These are phyloP conservation scores for Phytopythium cucurbitacearum DNA, from an alignment of 352 stramenopile genomes.

Conservation along the genomic window DNA sequence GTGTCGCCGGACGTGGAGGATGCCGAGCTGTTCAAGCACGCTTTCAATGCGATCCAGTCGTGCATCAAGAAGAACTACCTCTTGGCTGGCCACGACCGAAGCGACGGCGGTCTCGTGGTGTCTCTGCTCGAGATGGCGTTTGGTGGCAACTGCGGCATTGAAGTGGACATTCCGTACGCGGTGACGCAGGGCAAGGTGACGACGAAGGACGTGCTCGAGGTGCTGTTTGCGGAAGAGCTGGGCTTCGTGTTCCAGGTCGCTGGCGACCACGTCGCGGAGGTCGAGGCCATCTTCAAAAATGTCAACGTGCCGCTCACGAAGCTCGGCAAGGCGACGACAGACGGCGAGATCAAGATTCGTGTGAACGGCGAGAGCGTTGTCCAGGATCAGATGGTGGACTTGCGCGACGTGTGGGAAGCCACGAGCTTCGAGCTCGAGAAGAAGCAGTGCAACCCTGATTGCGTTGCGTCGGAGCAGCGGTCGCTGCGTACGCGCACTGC, in stretches of 20 bases:
- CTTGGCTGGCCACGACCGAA: conserved; percentile 97
- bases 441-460: conserved; percentile 95
- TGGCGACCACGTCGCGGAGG: conserved; percentile 35
- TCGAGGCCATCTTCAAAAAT: conserved; percentile 87
- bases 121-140: conserved; percentile 99
- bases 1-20: conserved; percentile 92
- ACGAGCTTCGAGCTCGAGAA: conserved; percentile 99
- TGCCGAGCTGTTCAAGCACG: conserved; percentile 88
- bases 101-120: conserved; percentile 96
- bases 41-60: conserved; percentile 92
- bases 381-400: conserved; percentile 66
- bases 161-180: conserved; percentile 84
- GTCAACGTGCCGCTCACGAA: conserved; percentile 82
- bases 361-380: conserved; percentile 82
- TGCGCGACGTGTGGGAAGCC: conserved; percentile 97
- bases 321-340: conserved; percentile 88
- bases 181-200: conserved; percentile 23
- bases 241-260: conserved; percentile 97
- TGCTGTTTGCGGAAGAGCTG: conserved; percentile 97
- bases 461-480: conserved; percentile 93
- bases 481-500: conserved; percentile 81
- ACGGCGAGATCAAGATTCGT: conserved; percentile 87
- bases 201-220: conserved; percentile 57
- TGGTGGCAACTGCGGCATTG: conserved; percentile 95
- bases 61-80: conserved; percentile 90